Conservation (phyloP, 108 stramenopile genomes). For the Pseudonitzschia delicatissima region DNA sequence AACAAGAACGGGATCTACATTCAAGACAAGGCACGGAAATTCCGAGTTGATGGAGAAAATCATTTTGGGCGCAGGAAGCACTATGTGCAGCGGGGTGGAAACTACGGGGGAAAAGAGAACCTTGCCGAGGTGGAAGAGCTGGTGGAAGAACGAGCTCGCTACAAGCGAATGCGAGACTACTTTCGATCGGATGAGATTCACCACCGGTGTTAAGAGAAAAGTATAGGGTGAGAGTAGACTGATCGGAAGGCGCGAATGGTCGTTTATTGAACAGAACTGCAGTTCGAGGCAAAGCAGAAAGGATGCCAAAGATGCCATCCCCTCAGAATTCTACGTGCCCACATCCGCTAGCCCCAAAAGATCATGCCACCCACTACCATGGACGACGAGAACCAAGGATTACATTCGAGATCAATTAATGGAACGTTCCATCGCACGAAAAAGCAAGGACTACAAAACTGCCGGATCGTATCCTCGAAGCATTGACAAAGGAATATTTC, state of each 20-base stretch:
- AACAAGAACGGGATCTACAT: constrained; percentile 43
- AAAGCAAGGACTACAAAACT: constrained; percentile 34
- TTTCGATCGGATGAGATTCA: neutral
- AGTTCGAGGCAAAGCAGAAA: neutral
- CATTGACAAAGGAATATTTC: constrained; percentile 35
- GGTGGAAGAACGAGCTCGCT: constrained; percentile 30
- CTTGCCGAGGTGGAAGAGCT: neutral
- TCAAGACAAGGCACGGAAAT: constrained; percentile 51
- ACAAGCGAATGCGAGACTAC: constrained; percentile 16
- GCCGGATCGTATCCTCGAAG: constrained; percentile 57
- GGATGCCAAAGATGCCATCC: neutral
- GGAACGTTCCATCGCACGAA: neutral
- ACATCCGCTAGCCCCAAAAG: neutral
- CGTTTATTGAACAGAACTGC: neutral
- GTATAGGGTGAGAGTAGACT: too few species aligned
- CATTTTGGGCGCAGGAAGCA: constrained; percentile 39
- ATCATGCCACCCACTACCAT: constrained; percentile 6
- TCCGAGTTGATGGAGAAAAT: constrained; percentile 58
- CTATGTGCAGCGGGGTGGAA: constrained; percentile 22
- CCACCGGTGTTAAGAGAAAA: too few species aligned
- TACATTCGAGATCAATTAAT: neutral
- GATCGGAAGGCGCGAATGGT: constrained; percentile 1
- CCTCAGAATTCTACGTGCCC: neutral
- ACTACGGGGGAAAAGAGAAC: neutral
- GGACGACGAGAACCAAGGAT: too few species aligned